These are phyloP conservation scores for Steccherinum ochraceum DNA, from an alignment of 768 basidiomycete species.

Conservation along the genomic window DNA sequence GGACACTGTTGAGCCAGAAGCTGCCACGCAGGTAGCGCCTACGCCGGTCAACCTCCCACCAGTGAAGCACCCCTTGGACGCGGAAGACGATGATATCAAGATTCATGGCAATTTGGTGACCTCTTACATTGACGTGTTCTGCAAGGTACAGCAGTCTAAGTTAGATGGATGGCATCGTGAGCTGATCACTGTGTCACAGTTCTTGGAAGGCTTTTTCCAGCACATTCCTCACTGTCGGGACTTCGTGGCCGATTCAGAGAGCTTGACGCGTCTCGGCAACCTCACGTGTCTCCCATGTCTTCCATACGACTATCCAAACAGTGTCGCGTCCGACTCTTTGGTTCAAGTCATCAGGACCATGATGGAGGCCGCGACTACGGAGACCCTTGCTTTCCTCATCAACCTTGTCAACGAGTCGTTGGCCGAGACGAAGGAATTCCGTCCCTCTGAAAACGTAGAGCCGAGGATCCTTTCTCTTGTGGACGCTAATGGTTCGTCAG, in stretches of 20 bases:
- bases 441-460: slow-evolving; percentile 44
- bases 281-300: slow-evolving; percentile 81
- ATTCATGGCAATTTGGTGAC: slow-evolving; percentile 72
- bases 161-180: no score
- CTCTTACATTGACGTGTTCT: slow-evolving; percentile 72
- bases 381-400: slow-evolving; percentile 66
- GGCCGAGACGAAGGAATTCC: slow-evolving; percentile 63
- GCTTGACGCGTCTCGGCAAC: slow-evolving; percentile 66
- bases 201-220: slow-evolving; percentile 92
- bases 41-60: slow-evolving; percentile 16
- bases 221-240: slow-evolving; percentile 87
- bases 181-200: no score
- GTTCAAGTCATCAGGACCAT: slow-evolving; percentile 86
- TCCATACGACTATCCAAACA: slow-evolving; percentile 83
- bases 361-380: slow-evolving; percentile 77
- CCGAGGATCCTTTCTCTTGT: slow-evolving; percentile 64
- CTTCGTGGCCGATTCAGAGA: slow-evolving; percentile 71
- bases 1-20: slow-evolving; percentile 13
- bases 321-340: slow-evolving; percentile 79
- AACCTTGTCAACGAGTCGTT: slow-evolving; percentile 67
- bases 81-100: slow-evolving; percentile 35
- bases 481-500: slow-evolving; percentile 39
- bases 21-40: slow-evolving; percentile 13
- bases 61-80: slow-evolving; percentile 9
- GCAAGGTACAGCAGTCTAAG: no score